Evolutionary conservation across 129 eudicot genomes (phyloP), one percentile per base, ranked within the genome.

Genomic region (Artemisia argyi): DNA sequence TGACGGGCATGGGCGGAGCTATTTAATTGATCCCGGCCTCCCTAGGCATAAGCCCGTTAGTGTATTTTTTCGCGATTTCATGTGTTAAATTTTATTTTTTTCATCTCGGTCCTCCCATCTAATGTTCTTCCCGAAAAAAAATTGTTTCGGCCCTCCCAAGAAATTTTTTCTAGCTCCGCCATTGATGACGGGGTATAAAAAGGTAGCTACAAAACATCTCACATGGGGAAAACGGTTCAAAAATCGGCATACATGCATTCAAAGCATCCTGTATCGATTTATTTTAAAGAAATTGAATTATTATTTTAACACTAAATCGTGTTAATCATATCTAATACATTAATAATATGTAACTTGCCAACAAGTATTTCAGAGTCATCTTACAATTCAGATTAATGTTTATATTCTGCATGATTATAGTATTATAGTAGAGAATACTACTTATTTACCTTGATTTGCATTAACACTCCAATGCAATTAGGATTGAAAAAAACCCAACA

Each of bases 381-480:
- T 59, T 42, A 14, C 10, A 71, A 44, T 15, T 22, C 16, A 24
- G 13, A 53, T 12, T 60, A 52, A 35, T 12, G 1, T 64, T 60
- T 62, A 28, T 62, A 2, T 52, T 74, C 19, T 53, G 61, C 52
- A 18, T 30, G 53, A 63, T 18, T 50, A 64, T 30, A 51, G 5
- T 5, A 18, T 26, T 1, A 58, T 18, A 71, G 1, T 55, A 22
- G 20, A 56, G n/a, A 66, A 42, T 59, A n/a, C 30, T 46, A 58
- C 59, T 47, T 14, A 17, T 7, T 16, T 3, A 59, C 28, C 28
- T 6, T 61, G 11, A 26, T 49, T 61, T 16, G 50, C 39, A 48
- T 61, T 18, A 61, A 61, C 77, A 61, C 57, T 17, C 56, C 16
- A 52, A 51, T 39, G 72, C 44, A 4, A 52, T 61, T 51, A 11